A percentile compares a stretch with the other conserved stretches of the same genome.
Conservation (phyloP, 176 grass and related monocot species). For the Oryza nivara region DNA sequence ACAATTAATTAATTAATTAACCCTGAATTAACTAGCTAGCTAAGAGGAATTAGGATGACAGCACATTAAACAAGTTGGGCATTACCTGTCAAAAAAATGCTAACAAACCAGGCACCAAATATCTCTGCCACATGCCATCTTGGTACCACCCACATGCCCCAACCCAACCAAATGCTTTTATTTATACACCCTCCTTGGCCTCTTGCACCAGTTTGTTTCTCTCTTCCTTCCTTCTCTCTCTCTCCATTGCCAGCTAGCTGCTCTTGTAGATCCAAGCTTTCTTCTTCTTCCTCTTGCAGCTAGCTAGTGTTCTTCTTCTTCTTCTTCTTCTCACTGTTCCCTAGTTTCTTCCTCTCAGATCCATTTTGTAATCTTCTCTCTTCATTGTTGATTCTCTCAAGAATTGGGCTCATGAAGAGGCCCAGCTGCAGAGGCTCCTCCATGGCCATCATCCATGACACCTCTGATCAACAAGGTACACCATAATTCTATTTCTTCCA, state of each 20-base stretch:
- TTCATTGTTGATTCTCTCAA: slow-evolving; percentile 15
- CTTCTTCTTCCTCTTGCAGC: not conserved
- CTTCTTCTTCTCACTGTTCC: not conserved
- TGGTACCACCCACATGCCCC: slow-evolving; percentile 41
- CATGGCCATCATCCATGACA: slow-evolving; percentile 19
- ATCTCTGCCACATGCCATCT: slow-evolving; percentile 52
- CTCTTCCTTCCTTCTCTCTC: slow-evolving; percentile 6
- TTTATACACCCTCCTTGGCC: slow-evolving; percentile 51
- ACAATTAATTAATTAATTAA: not conserved
- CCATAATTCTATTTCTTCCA: not conserved
- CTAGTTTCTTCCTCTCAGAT: slow-evolving; percentile 5
- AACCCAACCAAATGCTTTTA: slow-evolving; percentile 49
- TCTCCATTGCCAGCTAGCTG: slow-evolving; percentile 34
- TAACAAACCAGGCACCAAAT: slow-evolving; percentile 49
- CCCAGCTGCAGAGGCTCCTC: slow-evolving; percentile 44
- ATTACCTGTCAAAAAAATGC: slow-evolving; percentile 37
- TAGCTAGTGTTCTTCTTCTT: not conserved
- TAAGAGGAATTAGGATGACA: not conserved
- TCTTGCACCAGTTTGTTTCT: slow-evolving; percentile 49
- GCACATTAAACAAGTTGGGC: not conserved
- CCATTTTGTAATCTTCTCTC: slow-evolving; percentile 18
- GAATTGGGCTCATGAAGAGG: slow-evolving; percentile 60
- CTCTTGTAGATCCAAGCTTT: slow-evolving; percentile 51
- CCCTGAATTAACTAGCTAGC: not conserved
- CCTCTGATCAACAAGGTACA: slow-evolving; percentile 43